Evolutionary conservation across 345 rosid species (phyloP), one percentile per base, ranked within the genome.

Genomic region (Raphanus raphanistrum): DNA sequence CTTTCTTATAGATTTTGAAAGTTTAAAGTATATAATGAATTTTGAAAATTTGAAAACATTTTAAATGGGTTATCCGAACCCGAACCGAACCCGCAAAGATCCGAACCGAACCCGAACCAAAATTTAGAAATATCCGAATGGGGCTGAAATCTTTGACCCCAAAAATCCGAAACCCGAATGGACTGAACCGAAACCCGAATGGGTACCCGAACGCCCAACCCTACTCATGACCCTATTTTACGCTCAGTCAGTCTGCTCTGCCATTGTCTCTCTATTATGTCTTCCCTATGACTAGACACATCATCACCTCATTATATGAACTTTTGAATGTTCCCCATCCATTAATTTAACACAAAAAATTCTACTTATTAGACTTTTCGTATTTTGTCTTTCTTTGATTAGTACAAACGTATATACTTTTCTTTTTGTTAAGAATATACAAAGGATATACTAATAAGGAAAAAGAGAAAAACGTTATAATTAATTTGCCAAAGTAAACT

Each of bases 251-350:
- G 79, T 48, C 54, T 48, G 54, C 54, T 48, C 54, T 74, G 82
- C 82, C 41, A 68, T 68, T 79, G 82, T 79, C 82, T 79, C 78
- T 79, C 82, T 79, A 79, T 55, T 68, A 13, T 79, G 76, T 58
- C 41, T 28, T 58, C 75, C 82, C 79, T 80, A 80, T 72, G 79
- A 70, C 75, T 80, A 80, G 82, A 80, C 82, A 74, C 79, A 74
- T 74, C 79, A 74, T 80, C 79, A 69, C 72, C 79, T 80, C 82
- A 80, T 80, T 75, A 80, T 74, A 2, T 74, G 68, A n/a, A 21
- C 11, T 13, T 77, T 41, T 41, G 32, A 4, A 16, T 75, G 13
- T 58, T 67, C 13, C 9, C 13, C 9, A 13, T 31, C 29, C 60
- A 58, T 62, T 60, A 25, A 25, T 57, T 57, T 57, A 57, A 25